Evolutionary conservation across 805 yeast genomes (phyloP), one percentile per base, ranked within the genome.

Genomic region (Yamadazyma olivae): DNA sequence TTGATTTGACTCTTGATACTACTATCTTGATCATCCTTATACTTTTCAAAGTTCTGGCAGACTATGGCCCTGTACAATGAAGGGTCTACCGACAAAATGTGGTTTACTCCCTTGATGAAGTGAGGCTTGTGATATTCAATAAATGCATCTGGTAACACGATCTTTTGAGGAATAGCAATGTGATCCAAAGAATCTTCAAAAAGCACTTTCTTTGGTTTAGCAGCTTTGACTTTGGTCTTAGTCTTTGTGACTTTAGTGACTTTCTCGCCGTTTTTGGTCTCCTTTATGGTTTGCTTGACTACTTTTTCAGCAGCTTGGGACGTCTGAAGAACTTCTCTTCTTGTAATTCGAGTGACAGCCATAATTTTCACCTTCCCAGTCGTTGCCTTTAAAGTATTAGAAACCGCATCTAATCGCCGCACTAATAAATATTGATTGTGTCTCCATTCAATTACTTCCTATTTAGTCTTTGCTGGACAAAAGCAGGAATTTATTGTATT

Each of bases 61-160:
- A 56, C 61, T 5, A 64, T 42, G 0, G 54, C 58, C 3, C 58
- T 62, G 35, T 66, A 67, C 27, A 67, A 51, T 10, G 59, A 40
- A 0, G 64, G 61, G 39, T 67, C 74, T 2, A 48, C 41, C 5
- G 39, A 31, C 6, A 67, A 19, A 5, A 67, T 43, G 35, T 54
- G 58, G 7, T 53, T 40, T 15, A 61, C 43, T 0, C 68, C 72
- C 6, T 49, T 35, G 3, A 65, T 46, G 43, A 67, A 67, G 16
- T 55, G 57, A 0, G 61, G 59, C 2, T 52, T 43, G 34, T 67
- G 72, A 35, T 26, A 52, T 1, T 46, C 51, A 7, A 59, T 47
- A 41, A 57, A 67, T 2, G 30, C 47, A 14, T 29, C 34, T 1
- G 72, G 74, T 14, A 63, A 45, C 9, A 22, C 21, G 5, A 27